A percentile compares a stretch with the other conserved stretches of the same genome.
phyloP scores from a whole-genome alignment of 2,329 filamentous ascomycete species.

The Pestalotiopsis sp. region DNA sequence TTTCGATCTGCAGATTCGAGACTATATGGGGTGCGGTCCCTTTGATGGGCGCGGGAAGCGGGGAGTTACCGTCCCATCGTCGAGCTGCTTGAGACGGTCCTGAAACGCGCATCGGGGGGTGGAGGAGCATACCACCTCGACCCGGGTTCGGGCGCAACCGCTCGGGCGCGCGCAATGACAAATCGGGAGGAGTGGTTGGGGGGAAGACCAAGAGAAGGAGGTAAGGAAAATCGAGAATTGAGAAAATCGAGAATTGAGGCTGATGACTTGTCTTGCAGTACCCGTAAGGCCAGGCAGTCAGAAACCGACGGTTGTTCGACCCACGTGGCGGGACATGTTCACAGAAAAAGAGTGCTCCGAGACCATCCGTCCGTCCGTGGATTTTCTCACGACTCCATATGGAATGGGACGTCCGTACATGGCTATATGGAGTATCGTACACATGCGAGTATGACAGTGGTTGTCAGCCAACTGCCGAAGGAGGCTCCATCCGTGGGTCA shows the following conservation, averaged over 20 bases:
- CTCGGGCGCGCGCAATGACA: constrained; percentile 4
- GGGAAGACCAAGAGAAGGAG: not conserved
- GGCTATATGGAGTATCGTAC: no score
- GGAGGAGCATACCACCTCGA: not conserved
- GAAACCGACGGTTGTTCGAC: not conserved
- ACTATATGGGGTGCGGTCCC: not conserved
- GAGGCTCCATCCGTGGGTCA: no score
- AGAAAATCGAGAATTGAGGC: no score
- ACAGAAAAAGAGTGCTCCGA: not conserved
- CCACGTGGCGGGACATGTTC: not conserved
- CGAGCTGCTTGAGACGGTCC: constrained; percentile 11
- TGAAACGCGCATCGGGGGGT: constrained; percentile 6
- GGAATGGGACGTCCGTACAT: not conserved
- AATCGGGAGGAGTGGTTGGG: not conserved
- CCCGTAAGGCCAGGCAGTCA: no score
- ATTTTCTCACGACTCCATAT: not conserved
- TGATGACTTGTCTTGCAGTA: not conserved
- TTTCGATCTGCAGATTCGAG: constrained; percentile 2
- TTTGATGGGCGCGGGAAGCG: not conserved
- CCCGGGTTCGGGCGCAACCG: not conserved
- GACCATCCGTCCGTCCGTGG: no score
- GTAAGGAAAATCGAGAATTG: no score
- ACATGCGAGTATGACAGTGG: no score
- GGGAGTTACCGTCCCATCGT: not conserved
- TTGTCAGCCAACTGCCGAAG: no score